Evolutionary conservation across 208 protist species (phyloP).

Genomic region (Leishmania amazonensis): DNA sequence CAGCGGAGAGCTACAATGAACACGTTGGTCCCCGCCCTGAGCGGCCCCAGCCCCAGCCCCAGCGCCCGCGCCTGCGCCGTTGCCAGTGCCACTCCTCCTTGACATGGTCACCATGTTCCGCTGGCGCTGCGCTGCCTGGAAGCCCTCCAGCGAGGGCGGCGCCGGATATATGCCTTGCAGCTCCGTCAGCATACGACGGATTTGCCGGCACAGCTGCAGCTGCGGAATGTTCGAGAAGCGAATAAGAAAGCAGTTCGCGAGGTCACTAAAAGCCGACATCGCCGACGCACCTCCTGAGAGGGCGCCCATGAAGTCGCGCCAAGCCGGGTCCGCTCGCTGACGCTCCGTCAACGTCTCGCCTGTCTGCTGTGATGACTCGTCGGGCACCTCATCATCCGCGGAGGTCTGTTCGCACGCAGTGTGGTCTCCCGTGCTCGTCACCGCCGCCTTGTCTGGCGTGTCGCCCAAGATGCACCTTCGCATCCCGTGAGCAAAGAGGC

Average conservation of each 20-base stretch:
- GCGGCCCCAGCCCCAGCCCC: neutral
- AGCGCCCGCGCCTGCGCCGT: neutral
- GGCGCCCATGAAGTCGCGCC: neutral
- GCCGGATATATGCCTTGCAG: slow-evolving; percentile 30
- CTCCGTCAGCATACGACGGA: slow-evolving; percentile 43
- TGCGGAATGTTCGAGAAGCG: slow-evolving; percentile 59
- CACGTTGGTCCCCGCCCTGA: neutral
- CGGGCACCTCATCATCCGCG: neutral
- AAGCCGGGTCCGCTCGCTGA: neutral
- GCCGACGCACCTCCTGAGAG: neutral
- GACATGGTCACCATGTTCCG: slow-evolving; percentile 32
- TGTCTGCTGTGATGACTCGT: neutral
- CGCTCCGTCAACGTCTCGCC: neutral
- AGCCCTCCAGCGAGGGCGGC: slow-evolving; percentile 22
- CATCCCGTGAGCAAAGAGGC: slow-evolving; percentile 48
- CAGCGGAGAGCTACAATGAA: neutral
- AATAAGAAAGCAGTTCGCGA: slow-evolving; percentile 26
- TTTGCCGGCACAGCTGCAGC: slow-evolving; percentile 56
- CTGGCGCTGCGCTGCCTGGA: slow-evolving; percentile 42
- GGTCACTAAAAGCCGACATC: neutral
- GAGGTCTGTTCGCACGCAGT: neutral
- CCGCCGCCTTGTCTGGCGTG: neutral
- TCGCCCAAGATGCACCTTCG: slow-evolving; percentile 25
- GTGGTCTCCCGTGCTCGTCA: neutral
- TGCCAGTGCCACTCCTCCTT: slow-evolving; percentile 6